These are phyloP conservation scores for Babesia sp. DNA, from an alignment of 169 alveolate species.

Conservation along the genomic window DNA sequence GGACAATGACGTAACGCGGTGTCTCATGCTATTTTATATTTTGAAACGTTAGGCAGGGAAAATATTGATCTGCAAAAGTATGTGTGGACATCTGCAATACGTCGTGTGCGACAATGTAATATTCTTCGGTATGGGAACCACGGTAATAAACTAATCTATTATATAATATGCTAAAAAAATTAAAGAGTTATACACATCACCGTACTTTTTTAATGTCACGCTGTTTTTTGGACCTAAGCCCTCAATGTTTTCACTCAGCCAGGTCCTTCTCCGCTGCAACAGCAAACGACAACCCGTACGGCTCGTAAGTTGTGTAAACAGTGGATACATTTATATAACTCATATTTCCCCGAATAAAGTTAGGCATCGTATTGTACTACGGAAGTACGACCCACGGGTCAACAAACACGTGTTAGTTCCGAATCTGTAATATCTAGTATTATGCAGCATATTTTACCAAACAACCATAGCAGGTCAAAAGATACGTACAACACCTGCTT, in stretches of 20 bases:
- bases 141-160: background rate
- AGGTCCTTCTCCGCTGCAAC: slow-evolving; percentile 71
- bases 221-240: background rate
- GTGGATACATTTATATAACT: slow-evolving; percentile 79
- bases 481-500: slow-evolving; percentile 54
- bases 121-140: background rate
- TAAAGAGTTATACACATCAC: background rate
- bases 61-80: too few relatives aligned
- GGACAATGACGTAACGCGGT: background rate
- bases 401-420: slow-evolving; percentile 82
- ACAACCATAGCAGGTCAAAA: slow-evolving; percentile 53
- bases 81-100: background rate
- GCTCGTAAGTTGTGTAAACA: slow-evolving; percentile 77
- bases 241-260: slow-evolving; percentile 75
- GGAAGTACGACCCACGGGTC: slow-evolving; percentile 83
- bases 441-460: slow-evolving; percentile 57
- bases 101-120: background rate
- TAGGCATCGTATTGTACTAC: slow-evolving; percentile 76
- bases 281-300: slow-evolving; percentile 81
- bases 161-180: too few relatives aligned
- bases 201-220: background rate
- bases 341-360: slow-evolving; percentile 80
- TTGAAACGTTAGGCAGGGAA: too few relatives aligned
- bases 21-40: background rate
- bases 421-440: background rate